These are phyloP conservation scores for Eragrostis tef DNA, from an alignment of 202 grass and related monocot genomes.

Conservation along the genomic window DNA sequence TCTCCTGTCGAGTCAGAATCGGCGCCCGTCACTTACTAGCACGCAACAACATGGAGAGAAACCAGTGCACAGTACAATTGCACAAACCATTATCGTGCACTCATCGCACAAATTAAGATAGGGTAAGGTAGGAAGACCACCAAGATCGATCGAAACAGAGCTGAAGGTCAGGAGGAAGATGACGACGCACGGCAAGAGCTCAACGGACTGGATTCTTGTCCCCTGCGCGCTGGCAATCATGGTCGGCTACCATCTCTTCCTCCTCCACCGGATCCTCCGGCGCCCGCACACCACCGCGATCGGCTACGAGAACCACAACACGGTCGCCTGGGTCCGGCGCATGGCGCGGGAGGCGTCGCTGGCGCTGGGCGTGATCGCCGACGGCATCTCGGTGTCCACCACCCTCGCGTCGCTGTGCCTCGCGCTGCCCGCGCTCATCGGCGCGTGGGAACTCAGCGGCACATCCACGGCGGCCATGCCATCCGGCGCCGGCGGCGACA, in stretches of 20 bases:
- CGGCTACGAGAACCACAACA: constrained; percentile 73
- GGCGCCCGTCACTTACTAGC: not conserved
- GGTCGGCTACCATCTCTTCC: constrained; percentile 62
- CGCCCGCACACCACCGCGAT: constrained; percentile 53
- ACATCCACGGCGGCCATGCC: constrained; percentile 15
- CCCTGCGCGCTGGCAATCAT: constrained; percentile 50
- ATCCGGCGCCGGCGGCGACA: constrained; percentile 29
- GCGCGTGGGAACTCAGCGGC: constrained; percentile 53
- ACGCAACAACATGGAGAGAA: not conserved
- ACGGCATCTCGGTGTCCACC: constrained; percentile 61
- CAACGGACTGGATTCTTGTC: constrained; percentile 58
- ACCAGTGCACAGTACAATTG: constrained; percentile 10
- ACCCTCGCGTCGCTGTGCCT: constrained; percentile 72
- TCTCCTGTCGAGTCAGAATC: not conserved
- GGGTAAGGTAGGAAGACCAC: not conserved
- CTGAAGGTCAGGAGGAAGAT: not conserved
- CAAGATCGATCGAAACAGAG: not conserved
- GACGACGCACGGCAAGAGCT: constrained; percentile 38
- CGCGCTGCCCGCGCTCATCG: constrained; percentile 65
- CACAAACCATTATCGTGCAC: not conserved
- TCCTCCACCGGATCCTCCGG: constrained; percentile 51
- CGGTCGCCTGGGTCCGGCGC: constrained; percentile 54
- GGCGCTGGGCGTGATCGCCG: constrained; percentile 55
- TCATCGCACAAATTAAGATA: not conserved
- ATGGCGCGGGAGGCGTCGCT: constrained; percentile 45